Base-by-base conservation (phyloP, 2,329 filamentous ascomycete genomes). In the Alternaria dauci region DNA sequence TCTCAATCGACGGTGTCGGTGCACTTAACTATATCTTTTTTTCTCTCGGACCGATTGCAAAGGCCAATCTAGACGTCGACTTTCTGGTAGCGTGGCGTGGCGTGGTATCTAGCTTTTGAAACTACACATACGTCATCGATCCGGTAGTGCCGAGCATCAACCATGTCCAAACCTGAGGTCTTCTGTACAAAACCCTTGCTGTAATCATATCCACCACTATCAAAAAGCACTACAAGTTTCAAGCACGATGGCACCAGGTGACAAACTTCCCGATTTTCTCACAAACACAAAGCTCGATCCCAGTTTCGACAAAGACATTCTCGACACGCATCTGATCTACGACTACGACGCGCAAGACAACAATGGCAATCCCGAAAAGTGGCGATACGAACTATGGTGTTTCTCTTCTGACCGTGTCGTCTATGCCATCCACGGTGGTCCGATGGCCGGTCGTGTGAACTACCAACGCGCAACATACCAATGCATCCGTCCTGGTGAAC, bases 301-400 rank as follows among this genome's bases (percentile, higher is more conserved):
- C 23, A 65, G 78, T 23, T 86, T 86, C 63, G 79, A 86, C 42
- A 72, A 79, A 36, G 86, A 88, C 61, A 80, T 88, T 36, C 78
- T 78, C 43, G 79, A 87, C 65, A 80, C 82, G 3, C 85, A 87
- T 62, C 77, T 87, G 1, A 79, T 88, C 54, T 88, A 88, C 71
- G 85, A 88, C 64, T 87, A 87, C 64, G 79, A 82, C 41, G 84
- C 83, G 0, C 73, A 82, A 53, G 81, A 84, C 58, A 61, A 63
- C 2, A 57, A 81, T 1, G 84, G 85, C 9, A 83, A 83, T 5
- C 81, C 84, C 0, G 83, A 87, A 52, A 87, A 86, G 70, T 88
- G 86, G 86, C 81, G 84, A 2, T 88, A 88, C 66, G 86, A 88
- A 61, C 82, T 88, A 69, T 88, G 86, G 86, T 87, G 87, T 74